These are phyloP conservation scores for Quambalaria eucalypti DNA, from an alignment of 1,284 basidiomycete species.

Conservation along the genomic window DNA sequence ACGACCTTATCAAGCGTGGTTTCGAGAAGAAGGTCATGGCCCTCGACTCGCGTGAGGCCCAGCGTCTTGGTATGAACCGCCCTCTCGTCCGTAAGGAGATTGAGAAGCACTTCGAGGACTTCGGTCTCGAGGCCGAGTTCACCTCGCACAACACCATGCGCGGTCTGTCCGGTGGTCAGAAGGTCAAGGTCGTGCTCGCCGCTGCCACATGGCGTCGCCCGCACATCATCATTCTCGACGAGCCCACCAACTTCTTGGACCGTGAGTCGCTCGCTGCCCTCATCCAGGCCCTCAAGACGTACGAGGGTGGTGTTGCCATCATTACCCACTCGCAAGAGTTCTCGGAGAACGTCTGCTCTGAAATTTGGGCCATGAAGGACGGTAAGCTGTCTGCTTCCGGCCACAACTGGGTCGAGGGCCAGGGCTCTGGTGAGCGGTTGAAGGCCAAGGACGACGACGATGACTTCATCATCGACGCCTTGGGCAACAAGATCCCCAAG, in stretches of 20 bases:
- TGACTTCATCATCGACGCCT: constrained; percentile 32
- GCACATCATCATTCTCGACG: constrained; percentile 46
- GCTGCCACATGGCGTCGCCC: constrained; percentile 46
- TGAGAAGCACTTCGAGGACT: constrained; percentile 47
- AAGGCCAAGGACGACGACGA: constrained; percentile 38
- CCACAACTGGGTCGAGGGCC: constrained; percentile 78
- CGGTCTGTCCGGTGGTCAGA: constrained; percentile 47
- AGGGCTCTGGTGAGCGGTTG: constrained; percentile 49
- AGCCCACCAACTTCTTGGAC: constrained; percentile 48
- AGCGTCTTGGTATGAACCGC: constrained; percentile 43
- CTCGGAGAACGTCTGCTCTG: constrained; percentile 43
- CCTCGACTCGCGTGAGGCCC: constrained; percentile 43
- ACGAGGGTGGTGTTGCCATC: constrained; percentile 45
- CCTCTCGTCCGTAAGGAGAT: constrained; percentile 46
- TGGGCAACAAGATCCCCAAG: constrained; percentile 36
- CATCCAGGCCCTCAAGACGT: constrained; percentile 44
- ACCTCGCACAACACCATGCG: constrained; percentile 48
- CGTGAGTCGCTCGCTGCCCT: constrained; percentile 47
- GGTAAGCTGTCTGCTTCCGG: constrained; percentile 51
- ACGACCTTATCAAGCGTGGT: constrained; percentile 43
- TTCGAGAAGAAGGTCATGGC: constrained; percentile 44
- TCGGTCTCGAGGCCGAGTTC: constrained; percentile 47
- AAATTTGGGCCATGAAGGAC: constrained; percentile 43
- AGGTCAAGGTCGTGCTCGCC: constrained; percentile 47
- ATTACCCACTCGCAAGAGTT: constrained; percentile 46